Evolutionary conservation across 2,329 filamentous ascomycete species (phyloP).

Genomic region (Cryphonectria carpinicola): DNA sequence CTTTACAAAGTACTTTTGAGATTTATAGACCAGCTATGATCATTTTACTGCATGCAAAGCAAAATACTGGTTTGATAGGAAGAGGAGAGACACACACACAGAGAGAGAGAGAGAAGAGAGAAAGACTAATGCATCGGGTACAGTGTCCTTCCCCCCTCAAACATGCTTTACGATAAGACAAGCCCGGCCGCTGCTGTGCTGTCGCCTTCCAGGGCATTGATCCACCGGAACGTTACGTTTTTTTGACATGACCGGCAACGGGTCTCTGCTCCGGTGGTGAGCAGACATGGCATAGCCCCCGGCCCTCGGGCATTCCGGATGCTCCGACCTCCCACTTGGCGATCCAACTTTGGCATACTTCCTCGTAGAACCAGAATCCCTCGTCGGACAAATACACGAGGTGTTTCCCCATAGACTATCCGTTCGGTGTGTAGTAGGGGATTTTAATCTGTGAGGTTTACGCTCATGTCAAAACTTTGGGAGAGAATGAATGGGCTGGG

Average conservation of each 20-base stretch:
- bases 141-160: background rate
- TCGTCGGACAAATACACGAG: background rate
- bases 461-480: background rate
- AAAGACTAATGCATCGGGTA: background rate
- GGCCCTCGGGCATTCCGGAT: background rate
- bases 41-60: background rate
- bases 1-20: background rate
- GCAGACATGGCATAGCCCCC: background rate
- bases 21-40: background rate
- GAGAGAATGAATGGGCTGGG: background rate
- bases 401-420: background rate
- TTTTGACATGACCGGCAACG: background rate
- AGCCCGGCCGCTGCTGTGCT: background rate
- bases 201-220: background rate
- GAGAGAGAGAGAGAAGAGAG: background rate
- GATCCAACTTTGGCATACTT: background rate
- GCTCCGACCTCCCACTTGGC: background rate
- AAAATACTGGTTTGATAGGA: no score
- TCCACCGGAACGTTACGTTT: background rate
- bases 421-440: background rate
- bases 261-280: no score
- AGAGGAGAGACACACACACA: no score
- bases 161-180: background rate
- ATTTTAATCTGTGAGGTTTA: background rate
- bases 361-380: background rate